Base-by-base conservation (phyloP, 2,329 filamentous ascomycete species). In the Fusarium musae region DNA sequence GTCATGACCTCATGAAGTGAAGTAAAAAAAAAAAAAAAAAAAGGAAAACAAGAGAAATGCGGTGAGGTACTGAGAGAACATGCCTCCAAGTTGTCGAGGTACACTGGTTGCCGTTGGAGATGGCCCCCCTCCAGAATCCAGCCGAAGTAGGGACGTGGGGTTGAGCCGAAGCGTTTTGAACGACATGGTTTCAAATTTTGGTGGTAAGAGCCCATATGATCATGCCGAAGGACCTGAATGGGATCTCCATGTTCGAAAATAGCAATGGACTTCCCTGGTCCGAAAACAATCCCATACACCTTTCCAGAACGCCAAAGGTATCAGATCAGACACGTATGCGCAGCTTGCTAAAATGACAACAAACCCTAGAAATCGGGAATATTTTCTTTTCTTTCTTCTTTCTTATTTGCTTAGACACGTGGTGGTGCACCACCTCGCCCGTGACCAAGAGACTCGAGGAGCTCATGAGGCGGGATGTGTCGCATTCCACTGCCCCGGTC, bases 391-490 rank as follows among this genome's bases (percentile, higher is more conserved):
- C 36, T 19, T 19, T 37, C 36, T 37, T n/a, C 46, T 50, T 40
- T 32, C 28, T 60, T 43, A 43, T 50, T 10, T 37, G 53, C 37
- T 86, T 80, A 90, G 56, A 90, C 85, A 19, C 84, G 85, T 36
- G 88, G 85, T 44, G 88, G 88, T 37, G 84, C 85, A 21, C 85
- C 86, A 19, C 85, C 78, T 66, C 85, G 82, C 37, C 84, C 84
- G 68, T 85, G 85, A 49, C 85, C 84, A 21, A 91, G 79, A 23
- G 85, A 87, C 75, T 89, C 86, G 12, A 91, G 82, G 42, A 91
- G 84, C 79, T 92, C 88, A 58, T 87, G 85, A 6, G 90, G 90
- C 17, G 90, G 90, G 68, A 92, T 87, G 70, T 89, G 84, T 73
- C 86, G 84, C 72, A 91, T 88, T 59, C 88, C 88, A 70, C 85